phyloP scores from a whole-genome alignment of 495 filamentous ascomycete genomes.

The Cercophora sp. region DNA sequence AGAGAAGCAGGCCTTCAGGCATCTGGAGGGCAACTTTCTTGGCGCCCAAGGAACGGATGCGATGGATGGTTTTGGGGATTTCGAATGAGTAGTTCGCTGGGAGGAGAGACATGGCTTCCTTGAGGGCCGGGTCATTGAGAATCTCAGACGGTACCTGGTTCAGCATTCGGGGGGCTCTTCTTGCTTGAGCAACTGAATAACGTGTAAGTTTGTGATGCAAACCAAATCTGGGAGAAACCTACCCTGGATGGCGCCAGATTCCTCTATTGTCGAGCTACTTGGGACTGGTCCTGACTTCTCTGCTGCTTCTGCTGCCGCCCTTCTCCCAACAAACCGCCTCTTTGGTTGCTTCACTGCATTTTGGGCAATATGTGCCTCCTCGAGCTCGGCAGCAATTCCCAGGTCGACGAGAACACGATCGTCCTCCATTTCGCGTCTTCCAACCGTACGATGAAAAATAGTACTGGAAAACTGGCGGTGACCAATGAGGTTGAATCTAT shows the following conservation, averaged over 20 bases:
- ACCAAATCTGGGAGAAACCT: not conserved
- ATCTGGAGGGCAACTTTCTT: conserved; percentile 89
- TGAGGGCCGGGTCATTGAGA: conserved; percentile 79
- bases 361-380: conserved; percentile 39
- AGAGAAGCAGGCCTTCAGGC: conserved; percentile 91
- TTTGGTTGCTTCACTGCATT: conserved; percentile 55
- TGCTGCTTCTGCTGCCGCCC: conserved; percentile 49
- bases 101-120: conserved; percentile 79
- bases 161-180: conserved; percentile 67
- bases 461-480: too few relatives aligned
- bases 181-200: conserved; percentile 49
- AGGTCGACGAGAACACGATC: conserved; percentile 49
- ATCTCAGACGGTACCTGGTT: conserved; percentile 90
- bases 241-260: conserved; percentile 63
- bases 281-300: conserved; percentile 38
- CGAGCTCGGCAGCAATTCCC: conserved; percentile 52
- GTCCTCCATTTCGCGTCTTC: conserved; percentile 53
- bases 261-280: conserved; percentile 54
- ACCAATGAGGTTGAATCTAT: too few relatives aligned
- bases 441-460: too few relatives aligned
- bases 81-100: conserved; percentile 97
- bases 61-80: conserved; percentile 95
- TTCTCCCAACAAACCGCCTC: conserved; percentile 75
- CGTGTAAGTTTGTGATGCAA: not conserved
- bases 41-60: conserved; percentile 72